phyloP scores from a whole-genome alignment of 1,139 yeast species.

The Hyphopichia buzzinii region DNA sequence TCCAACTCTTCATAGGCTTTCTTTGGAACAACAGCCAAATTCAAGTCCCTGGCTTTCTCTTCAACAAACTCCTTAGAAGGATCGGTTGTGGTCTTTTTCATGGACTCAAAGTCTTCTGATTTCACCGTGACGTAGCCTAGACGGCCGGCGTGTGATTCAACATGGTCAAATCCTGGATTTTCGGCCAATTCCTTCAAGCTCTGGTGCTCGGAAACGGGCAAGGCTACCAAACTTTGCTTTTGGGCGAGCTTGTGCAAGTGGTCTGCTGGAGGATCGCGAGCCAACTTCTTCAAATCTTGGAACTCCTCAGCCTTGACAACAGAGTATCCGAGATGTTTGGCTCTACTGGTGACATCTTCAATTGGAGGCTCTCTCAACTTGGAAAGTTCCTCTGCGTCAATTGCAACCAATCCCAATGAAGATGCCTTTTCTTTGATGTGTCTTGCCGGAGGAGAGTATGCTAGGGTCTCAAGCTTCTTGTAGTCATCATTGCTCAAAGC shows the following conservation, averaged over 20 bases:
- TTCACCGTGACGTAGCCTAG: constrained; percentile 11
- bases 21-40: constrained; percentile 6
- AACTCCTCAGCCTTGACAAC: constrained; percentile 13
- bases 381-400: constrained; percentile 17
- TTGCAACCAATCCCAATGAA: constrained; percentile 19
- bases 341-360: constrained; percentile 12
- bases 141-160: constrained; percentile 17
- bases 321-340: constrained; percentile 9
- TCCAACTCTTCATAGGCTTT: constrained; percentile 5
- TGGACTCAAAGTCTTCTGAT: constrained; percentile 12
- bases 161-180: constrained; percentile 22
- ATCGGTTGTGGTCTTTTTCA: constrained; percentile 14
- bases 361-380: constrained; percentile 13
- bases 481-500: constrained; percentile 7
- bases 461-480: constrained; percentile 10
- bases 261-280: constrained; percentile 14
- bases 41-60: constrained; percentile 11
- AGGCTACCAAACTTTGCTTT: constrained; percentile 8
- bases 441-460: constrained; percentile 23
- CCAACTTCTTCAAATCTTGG: constrained; percentile 9
- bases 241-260: constrained; percentile 12
- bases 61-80: constrained; percentile 22
- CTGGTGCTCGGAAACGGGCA: constrained; percentile 5
- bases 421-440: constrained; percentile 21
- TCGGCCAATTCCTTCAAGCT: constrained; percentile 16